These are phyloP conservation scores for Pythium volutum DNA, from an alignment of 352 stramenopile species.

Conservation along the genomic window DNA sequence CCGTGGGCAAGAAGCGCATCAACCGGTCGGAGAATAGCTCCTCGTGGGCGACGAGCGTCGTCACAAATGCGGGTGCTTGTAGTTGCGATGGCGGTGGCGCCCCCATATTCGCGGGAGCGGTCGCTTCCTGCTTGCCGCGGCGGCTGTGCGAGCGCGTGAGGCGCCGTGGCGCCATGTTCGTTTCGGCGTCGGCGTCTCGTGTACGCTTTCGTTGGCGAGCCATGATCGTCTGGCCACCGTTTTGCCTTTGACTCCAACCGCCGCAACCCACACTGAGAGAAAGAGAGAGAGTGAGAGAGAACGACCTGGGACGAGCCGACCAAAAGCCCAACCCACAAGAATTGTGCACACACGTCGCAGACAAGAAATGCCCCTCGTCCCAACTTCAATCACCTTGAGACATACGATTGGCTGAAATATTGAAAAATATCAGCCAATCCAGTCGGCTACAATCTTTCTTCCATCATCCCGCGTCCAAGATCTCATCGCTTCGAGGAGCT, in stretches of 20 bases:
- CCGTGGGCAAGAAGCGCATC: not conserved
- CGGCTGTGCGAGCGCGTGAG: not conserved
- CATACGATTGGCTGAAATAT: not conserved
- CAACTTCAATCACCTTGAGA: not conserved
- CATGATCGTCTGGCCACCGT: not conserved
- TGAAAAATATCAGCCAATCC: not conserved
- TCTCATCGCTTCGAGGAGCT: not conserved
- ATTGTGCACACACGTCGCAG: not conserved
- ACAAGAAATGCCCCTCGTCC: too few species aligned
- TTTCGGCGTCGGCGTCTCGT: too few species aligned
- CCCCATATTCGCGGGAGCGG: not conserved
- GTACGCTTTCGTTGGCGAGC: not conserved
- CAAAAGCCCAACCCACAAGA: not conserved
- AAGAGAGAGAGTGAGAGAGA: too few species aligned
- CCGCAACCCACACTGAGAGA: not conserved
- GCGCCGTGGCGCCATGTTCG: not conserved
- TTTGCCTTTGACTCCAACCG: not conserved
- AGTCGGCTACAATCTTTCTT: not conserved
- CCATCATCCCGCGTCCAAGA: not conserved
- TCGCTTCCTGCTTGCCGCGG: not conserved
- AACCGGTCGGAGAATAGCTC: slow-evolving; percentile 1
- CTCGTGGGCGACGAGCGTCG: not conserved
- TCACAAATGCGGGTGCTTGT: not conserved
- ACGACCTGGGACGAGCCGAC: not conserved
- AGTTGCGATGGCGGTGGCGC: not conserved